Evolutionary conservation across 495 filamentous ascomycete genomes (phyloP).

Genomic region (Tuber melanosporum): DNA sequence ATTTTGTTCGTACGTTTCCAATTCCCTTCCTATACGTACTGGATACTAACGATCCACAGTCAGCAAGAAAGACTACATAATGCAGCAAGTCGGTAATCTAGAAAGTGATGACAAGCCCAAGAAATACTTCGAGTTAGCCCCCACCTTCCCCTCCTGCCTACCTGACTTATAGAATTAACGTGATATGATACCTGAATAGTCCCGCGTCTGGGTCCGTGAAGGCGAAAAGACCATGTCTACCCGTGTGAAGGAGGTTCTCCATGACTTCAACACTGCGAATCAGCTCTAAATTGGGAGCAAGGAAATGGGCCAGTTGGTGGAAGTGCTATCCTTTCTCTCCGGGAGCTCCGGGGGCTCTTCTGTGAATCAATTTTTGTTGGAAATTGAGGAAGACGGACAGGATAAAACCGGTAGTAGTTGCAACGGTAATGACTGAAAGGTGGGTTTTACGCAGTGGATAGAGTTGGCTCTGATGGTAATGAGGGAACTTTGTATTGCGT

Average conservation of each 20-base stretch:
- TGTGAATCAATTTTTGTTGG: background rate
- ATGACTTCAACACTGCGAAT: constrained; percentile 84
- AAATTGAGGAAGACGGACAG: no score
- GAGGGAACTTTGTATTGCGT: no score
- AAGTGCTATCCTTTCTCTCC: background rate
- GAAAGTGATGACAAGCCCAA: constrained; percentile 96
- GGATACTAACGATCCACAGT: constrained; percentile 39
- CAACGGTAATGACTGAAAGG: no score
- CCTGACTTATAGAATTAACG: background rate
- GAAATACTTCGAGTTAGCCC: constrained; percentile 78
- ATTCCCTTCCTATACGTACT: background rate
- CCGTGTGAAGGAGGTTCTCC: constrained; percentile 69
- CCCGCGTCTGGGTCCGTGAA: constrained; percentile 73
- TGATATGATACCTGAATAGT: constrained; percentile 18
- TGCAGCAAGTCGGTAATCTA: constrained; percentile 81
- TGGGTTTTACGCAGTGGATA: no score
- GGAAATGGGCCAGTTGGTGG: constrained; percentile 2
- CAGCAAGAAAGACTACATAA: constrained; percentile 89
- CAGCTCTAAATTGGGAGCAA: constrained; percentile 59
- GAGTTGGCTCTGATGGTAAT: no score
- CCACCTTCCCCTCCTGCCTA: no score
- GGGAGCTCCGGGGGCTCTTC: background rate
- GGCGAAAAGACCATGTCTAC: constrained; percentile 93
- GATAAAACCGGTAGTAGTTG: no score
- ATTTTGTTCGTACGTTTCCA: constrained; percentile 58